phyloP scores from a whole-genome alignment of 208 protist genomes.

The Leishmania guyanensis region DNA sequence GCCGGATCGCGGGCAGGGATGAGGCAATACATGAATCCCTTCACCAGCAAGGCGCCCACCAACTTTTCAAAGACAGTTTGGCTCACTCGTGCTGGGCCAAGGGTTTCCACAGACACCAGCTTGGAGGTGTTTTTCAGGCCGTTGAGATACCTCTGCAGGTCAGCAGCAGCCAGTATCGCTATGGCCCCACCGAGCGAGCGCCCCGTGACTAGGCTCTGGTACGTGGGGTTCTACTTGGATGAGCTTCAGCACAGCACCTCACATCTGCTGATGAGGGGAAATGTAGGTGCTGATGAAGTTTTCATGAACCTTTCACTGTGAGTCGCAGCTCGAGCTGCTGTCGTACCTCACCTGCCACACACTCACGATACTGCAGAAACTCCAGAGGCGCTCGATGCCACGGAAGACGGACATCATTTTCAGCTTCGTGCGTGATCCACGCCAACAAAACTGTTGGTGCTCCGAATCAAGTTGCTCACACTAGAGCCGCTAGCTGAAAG shows the following conservation, averaged over 20 bases:
- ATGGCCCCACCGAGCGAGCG: constrained; percentile 8
- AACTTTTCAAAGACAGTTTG: constrained; percentile 44
- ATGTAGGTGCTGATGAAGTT: constrained; percentile 49
- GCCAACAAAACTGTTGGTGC: constrained; percentile 29
- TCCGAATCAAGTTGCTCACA: not conserved
- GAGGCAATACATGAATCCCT: constrained; percentile 33
- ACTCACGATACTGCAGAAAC: constrained; percentile 21
- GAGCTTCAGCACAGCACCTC: not conserved
- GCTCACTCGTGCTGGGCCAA: constrained; percentile 59
- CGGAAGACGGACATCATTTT: constrained; percentile 53
- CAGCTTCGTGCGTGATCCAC: constrained; percentile 14
- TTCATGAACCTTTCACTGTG: constrained; percentile 39
- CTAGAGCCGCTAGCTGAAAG: not conserved
- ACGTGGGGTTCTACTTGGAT: not conserved
- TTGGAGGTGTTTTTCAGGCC: not conserved
- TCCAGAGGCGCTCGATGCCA: constrained; percentile 42
- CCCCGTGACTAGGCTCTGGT: not conserved
- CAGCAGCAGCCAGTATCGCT: not conserved
- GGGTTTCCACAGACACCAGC: constrained; percentile 50
- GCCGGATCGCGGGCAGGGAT: constrained; percentile 47
- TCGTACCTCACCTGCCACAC: constrained; percentile 31
- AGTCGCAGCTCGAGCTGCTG: constrained; percentile 23
- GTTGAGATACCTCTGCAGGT: constrained; percentile 4
- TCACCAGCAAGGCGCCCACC: constrained; percentile 18
- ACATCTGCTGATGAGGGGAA: constrained; percentile 11